A percentile compares a stretch with the other conserved stretches of the same genome.
Evolutionary conservation across 805 yeast species (phyloP).

Genomic region (Teunomyces panamensis): DNA sequence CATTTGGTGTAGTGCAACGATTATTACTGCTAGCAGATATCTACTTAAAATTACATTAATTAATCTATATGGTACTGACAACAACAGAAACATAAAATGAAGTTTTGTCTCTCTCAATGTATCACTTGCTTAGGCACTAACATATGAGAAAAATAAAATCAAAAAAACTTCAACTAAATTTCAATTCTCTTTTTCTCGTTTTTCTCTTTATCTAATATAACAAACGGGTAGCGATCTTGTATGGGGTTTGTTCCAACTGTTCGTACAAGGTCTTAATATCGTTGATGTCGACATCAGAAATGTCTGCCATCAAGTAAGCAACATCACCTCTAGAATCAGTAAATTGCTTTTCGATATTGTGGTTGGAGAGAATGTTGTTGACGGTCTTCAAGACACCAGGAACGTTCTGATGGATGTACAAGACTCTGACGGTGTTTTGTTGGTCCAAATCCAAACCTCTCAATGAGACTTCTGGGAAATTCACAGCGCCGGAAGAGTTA

Average conservation of each 20-base stretch:
- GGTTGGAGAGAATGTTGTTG: conserved; percentile 88
- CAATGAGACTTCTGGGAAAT: conserved; percentile 96
- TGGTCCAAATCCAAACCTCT: conserved; percentile 87
- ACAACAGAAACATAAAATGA: neutral
- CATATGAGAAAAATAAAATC: neutral
- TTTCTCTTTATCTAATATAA: conserved; percentile 51
- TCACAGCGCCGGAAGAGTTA: conserved; percentile 89
- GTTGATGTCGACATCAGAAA: conserved; percentile 74
- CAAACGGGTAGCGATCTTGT: conserved; percentile 86
- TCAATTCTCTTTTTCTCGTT: too few species aligned
- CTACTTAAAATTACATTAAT: neutral
- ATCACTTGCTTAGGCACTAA: neutral
- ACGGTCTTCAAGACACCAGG: conserved; percentile 98
- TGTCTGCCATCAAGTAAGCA: conserved; percentile 98
- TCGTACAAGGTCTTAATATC: conserved; percentile 85
- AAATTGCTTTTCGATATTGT: conserved; percentile 96
- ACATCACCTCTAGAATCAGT: conserved; percentile 96
- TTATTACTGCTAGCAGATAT: too few species aligned
- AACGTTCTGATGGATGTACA: conserved; percentile 95
- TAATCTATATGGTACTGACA: conserved; percentile 1
- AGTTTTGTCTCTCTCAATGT: neutral
- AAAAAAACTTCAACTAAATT: neutral
- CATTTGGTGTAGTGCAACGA: too few species aligned
- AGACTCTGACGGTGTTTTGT: conserved; percentile 84
- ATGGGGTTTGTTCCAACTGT: conserved; percentile 83